phyloP scores from a whole-genome alignment of 345 rosid species.

The Odontarrhena argentea region DNA sequence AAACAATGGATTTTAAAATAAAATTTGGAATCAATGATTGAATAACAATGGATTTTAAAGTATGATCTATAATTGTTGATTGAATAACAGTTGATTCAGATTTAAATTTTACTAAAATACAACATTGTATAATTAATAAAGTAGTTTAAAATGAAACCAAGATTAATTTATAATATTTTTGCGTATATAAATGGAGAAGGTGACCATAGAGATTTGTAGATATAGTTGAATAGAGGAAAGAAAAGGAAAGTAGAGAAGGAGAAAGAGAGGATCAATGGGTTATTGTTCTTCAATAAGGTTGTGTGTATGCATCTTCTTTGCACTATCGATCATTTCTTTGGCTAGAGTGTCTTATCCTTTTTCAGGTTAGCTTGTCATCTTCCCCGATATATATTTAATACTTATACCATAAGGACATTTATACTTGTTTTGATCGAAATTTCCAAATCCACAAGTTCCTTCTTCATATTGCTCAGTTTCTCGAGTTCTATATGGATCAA shows the following conservation, averaged over 20 bases:
- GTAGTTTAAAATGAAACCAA: constrained; percentile 10
- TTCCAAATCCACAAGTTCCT: not conserved
- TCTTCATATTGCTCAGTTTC: constrained; percentile 7
- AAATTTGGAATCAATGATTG: too few relatives aligned
- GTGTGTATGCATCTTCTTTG: constrained; percentile 37
- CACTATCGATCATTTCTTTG: constrained; percentile 39
- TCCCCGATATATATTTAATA: not conserved
- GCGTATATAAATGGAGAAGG: constrained; percentile 35
- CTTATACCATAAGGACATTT: not conserved
- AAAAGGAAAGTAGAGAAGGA: not conserved
- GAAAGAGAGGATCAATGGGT: constrained; percentile 19
- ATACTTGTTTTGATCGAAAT: not conserved
- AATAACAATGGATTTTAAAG: too few relatives aligned
- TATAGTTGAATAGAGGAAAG: constrained; percentile 18
- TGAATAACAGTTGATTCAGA: too few relatives aligned
- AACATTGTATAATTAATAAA: not conserved
- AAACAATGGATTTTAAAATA: too few relatives aligned
- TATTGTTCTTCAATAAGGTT: constrained; percentile 26
- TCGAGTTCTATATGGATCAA: constrained; percentile 2
- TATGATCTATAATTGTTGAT: too few relatives aligned
- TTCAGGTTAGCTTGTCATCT: constrained; percentile 42
- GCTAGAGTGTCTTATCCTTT: constrained; percentile 41
- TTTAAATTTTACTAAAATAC: too few relatives aligned
- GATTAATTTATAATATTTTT: constrained; percentile 13
- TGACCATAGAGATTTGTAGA: constrained; percentile 2